Conservation (phyloP, 2,329 filamentous ascomycete genomes). For the Bipolaris cookei region DNA sequence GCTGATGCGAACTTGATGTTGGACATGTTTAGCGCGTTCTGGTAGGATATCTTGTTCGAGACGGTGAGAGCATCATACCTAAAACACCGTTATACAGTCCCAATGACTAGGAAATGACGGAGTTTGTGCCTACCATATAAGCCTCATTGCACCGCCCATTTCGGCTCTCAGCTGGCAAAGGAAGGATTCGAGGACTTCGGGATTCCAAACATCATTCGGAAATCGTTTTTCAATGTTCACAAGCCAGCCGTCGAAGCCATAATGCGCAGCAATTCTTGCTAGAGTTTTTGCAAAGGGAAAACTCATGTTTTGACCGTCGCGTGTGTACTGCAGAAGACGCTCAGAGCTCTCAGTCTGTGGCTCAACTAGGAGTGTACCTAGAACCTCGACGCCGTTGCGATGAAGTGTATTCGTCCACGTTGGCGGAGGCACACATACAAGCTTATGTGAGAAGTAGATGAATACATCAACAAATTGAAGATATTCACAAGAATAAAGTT, state of each 20-base stretch:
- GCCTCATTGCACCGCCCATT: slow-evolving; percentile 35
- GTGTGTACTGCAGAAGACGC: slow-evolving; percentile 31
- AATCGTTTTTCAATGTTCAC: slow-evolving; percentile 56
- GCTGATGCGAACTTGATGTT: slow-evolving; percentile 50
- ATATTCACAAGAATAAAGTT: slow-evolving; percentile 53
- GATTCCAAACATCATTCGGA: slow-evolving; percentile 41
- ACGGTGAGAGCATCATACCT: slow-evolving; percentile 57
- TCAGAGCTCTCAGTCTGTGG: slow-evolving; percentile 46
- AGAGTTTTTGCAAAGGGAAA: slow-evolving; percentile 50
- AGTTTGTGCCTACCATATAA: slow-evolving; percentile 50
- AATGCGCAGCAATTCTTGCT: slow-evolving; percentile 48
- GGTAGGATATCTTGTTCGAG: slow-evolving; percentile 52
- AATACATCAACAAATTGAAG: slow-evolving; percentile 54
- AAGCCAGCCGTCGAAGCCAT: slow-evolving; percentile 57
- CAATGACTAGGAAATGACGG: neutral
- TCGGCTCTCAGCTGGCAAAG: slow-evolving; percentile 46
- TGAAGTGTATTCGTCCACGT: slow-evolving; percentile 57
- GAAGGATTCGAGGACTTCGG: slow-evolving; percentile 44
- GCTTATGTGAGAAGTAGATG: slow-evolving; percentile 58
- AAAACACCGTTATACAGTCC: neutral
- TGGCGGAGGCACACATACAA: slow-evolving; percentile 54
- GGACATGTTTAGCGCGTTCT: slow-evolving; percentile 51
- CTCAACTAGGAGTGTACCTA: slow-evolving; percentile 56
- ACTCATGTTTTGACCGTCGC: slow-evolving; percentile 15
- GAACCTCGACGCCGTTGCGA: slow-evolving; percentile 52